Evolutionary conservation across 2,329 filamentous ascomycete genomes (phyloP).

Genomic region (Neofusicoccum kwambonambiense): DNA sequence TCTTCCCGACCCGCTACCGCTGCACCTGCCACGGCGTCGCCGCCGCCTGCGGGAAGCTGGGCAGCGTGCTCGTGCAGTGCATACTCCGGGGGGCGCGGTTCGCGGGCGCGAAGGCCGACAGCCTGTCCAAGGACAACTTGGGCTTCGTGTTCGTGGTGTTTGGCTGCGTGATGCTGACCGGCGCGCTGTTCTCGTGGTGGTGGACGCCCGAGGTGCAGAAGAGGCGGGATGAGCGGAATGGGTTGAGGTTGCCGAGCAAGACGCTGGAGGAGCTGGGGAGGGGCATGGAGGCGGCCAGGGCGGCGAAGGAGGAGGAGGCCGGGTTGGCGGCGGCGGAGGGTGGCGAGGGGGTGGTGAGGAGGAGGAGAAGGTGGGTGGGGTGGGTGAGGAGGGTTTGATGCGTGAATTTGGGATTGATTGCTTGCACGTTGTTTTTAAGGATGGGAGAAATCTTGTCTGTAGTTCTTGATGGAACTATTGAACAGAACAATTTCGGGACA

Average conservation of each 20-base stretch:
- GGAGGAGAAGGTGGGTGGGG: not conserved
- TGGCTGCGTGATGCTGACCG: slow-evolving; percentile 19
- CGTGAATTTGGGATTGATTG: no score
- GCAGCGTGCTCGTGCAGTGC: slow-evolving; percentile 47
- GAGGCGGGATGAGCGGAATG: slow-evolving; percentile 6
- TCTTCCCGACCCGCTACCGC: slow-evolving; percentile 57
- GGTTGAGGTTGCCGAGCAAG: slow-evolving; percentile 6
- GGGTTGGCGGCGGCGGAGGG: not conserved
- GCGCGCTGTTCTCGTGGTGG: slow-evolving; percentile 19
- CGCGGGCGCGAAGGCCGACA: not conserved
- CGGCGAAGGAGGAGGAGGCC: not conserved
- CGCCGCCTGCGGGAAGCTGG: slow-evolving; percentile 55
- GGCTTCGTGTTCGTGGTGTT: slow-evolving; percentile 20
- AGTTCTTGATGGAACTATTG: no score
- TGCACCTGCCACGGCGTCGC: slow-evolving; percentile 55
- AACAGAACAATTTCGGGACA: no score
- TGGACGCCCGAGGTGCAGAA: slow-evolving; percentile 19
- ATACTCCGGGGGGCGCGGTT: slow-evolving; percentile 28
- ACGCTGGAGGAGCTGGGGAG: slow-evolving; percentile 16
- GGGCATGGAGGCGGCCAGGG: slow-evolving; percentile 1
- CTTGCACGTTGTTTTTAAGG: no score
- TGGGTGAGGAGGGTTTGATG: not conserved
- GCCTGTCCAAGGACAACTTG: not conserved
- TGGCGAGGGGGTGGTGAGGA: not conserved
- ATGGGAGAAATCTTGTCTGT: no score